Conservation (phyloP, 2,329 filamentous ascomycete genomes). For the Capronia americana region DNA sequence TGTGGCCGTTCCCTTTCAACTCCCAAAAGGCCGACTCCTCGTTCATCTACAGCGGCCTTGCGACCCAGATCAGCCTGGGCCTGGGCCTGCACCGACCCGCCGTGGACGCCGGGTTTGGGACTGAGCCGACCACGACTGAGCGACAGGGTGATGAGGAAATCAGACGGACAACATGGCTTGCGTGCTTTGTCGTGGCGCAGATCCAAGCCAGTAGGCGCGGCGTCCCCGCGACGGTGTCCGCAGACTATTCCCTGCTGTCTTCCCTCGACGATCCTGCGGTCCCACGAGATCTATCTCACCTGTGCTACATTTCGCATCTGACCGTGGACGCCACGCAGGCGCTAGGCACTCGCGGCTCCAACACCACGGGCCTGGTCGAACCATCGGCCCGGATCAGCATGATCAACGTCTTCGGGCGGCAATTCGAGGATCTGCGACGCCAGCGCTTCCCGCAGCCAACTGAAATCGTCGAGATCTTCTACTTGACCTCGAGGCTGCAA, state of each 20-base stretch:
- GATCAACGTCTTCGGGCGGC: conserved; percentile 25
- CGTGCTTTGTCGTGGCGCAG: conserved; percentile 35
- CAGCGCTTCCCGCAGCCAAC: conserved; percentile 9
- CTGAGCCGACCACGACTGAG: conserved; percentile 21
- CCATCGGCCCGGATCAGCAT: conserved; percentile 23
- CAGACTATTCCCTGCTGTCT: conserved; percentile 21
- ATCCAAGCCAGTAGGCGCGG: conserved; percentile 26
- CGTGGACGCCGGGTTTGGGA: conserved; percentile 31
- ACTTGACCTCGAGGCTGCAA: conserved; percentile 26
- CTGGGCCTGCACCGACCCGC: conserved; percentile 40
- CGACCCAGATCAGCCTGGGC: conserved; percentile 35
- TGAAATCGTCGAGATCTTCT: conserved; percentile 29
- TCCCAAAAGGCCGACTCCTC: conserved; percentile 35
- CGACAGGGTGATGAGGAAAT: conserved; percentile 27
- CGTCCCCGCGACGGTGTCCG: conserved; percentile 19
- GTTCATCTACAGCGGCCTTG: conserved; percentile 32
- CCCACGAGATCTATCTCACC: conserved; percentile 16
- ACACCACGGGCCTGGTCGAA: conserved; percentile 20
- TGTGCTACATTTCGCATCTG: conserved; percentile 25
- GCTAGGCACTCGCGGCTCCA: conserved; percentile 17
- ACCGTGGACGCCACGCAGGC: conserved; percentile 15
- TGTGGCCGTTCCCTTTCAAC: conserved; percentile 40
- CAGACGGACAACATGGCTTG: conserved; percentile 38
- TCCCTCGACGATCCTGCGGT: conserved; percentile 21
- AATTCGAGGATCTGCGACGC: conserved; percentile 21